Evolutionary conservation across 2,329 filamentous ascomycete species (phyloP).

Genomic region (Epichloe coenophiala): DNA sequence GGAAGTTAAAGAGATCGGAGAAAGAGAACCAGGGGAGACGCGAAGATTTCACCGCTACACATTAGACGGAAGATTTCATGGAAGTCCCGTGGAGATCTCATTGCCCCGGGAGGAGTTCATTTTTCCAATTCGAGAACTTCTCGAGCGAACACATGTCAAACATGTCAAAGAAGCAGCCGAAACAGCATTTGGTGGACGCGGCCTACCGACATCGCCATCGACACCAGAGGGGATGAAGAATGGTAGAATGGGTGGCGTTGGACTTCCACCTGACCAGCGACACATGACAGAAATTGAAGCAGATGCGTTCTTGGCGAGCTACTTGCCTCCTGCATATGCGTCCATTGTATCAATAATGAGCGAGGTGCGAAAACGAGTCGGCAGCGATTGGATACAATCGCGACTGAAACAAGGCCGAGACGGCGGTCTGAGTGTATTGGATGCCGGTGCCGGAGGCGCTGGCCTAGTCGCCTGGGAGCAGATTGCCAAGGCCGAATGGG

Average conservation of each 20-base stretch:
- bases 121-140: conserved; percentile 53
- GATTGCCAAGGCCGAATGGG: conserved; percentile 70
- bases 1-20: conserved; percentile 16
- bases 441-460: conserved; percentile 62
- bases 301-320: conserved; percentile 55
- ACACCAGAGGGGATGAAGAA: conserved; percentile 47
- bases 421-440: conserved; percentile 50
- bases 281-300: conserved; percentile 64
- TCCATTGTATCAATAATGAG: conserved; percentile 53
- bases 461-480: conserved; percentile 65
- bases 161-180: conserved; percentile 65
- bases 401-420: conserved; percentile 45
- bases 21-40: conserved; percentile 19
- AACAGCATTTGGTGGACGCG: conserved; percentile 59
- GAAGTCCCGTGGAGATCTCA: conserved; percentile 59
- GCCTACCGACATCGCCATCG: conserved; percentile 63
- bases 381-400: conserved; percentile 54
- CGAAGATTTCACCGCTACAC: conserved; percentile 63
- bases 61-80: conserved; percentile 57
- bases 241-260: conserved; percentile 49
- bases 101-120: conserved; percentile 59
- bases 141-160: conserved; percentile 54
- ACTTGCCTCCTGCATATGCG: conserved; percentile 59
- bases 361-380: conserved; percentile 61
- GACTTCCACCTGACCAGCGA: conserved; percentile 47